Percentiles rank a stretch among this genome's conserved stretches.
phyloP scores from a whole-genome alignment of 345 rosid species.

The Tarenaya hassleriana region DNA sequence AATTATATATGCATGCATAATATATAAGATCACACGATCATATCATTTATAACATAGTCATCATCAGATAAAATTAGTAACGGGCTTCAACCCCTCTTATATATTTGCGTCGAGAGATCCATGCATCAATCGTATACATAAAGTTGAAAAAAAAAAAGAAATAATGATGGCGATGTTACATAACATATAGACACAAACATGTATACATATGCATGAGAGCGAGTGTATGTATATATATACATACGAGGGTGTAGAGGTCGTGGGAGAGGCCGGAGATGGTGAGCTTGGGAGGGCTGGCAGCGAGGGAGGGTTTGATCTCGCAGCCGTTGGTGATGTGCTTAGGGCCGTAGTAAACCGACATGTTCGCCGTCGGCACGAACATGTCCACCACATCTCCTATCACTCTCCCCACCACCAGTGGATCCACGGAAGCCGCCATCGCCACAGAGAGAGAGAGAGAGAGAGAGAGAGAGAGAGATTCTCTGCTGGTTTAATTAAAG shows the following conservation, averaged over 20 bases:
- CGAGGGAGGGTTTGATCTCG: slow-evolving; percentile 73
- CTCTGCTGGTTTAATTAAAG: slow-evolving; percentile 1
- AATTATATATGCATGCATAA: too few relatives aligned
- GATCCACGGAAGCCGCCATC: slow-evolving; percentile 76
- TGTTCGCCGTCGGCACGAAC: slow-evolving; percentile 58
- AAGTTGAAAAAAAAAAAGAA: too few relatives aligned
- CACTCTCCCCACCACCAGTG: slow-evolving; percentile 74
- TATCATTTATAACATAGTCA: too few relatives aligned
- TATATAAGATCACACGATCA: too few relatives aligned
- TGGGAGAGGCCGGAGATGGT: slow-evolving; percentile 54
- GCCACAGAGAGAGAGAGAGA: slow-evolving; percentile 1
- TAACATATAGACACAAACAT: not conserved
- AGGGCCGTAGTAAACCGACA: slow-evolving; percentile 58
- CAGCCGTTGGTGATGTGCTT: slow-evolving; percentile 80
- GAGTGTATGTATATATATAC: not conserved
- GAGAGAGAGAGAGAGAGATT: not conserved
- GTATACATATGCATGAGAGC: not conserved
- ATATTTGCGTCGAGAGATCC: too few relatives aligned
- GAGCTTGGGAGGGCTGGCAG: slow-evolving; percentile 51
- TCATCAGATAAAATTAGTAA: too few relatives aligned
- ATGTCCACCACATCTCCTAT: slow-evolving; percentile 84
- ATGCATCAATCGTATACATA: too few relatives aligned
- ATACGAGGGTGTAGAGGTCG: slow-evolving; percentile 65
- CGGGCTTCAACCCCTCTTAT: too few relatives aligned
- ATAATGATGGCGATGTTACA: not conserved